Conservation (phyloP, 345 rosid species). For the Lepidium didymum region DNA sequence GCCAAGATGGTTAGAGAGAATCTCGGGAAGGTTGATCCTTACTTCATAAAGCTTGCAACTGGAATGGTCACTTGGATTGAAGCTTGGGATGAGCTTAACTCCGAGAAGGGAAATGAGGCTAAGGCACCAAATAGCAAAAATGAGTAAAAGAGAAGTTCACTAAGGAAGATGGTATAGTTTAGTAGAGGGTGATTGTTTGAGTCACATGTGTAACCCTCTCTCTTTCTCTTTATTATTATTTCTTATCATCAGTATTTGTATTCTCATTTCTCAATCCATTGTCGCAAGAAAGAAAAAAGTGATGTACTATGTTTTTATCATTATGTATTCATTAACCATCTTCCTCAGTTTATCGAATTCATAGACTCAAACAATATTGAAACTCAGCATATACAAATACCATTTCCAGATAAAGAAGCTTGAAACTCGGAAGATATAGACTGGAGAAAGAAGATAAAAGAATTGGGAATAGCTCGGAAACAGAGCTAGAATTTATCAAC, state of each 20-base stretch:
- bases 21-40: slow-evolving; percentile 64
- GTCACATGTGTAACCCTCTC: background rate
- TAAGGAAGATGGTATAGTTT: background rate
- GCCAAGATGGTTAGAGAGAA: slow-evolving; percentile 65
- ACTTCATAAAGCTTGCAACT: slow-evolving; percentile 63
- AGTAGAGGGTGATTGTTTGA: background rate
- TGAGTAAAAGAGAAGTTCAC: background rate
- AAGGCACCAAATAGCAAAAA: background rate
- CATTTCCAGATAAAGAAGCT: background rate
- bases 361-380: background rate
- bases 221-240: background rate
- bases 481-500: slow-evolving; percentile 56
- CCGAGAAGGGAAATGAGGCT: slow-evolving; percentile 2
- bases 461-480: background rate
- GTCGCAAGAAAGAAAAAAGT: background rate
- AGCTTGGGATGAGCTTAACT: slow-evolving; percentile 84
- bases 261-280: background rate
- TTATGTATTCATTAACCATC: background rate
- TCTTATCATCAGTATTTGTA: slow-evolving; percentile 4
- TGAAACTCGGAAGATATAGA: background rate
- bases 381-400: background rate
- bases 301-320: background rate
- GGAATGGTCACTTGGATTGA: slow-evolving; percentile 85
- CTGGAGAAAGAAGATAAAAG: slow-evolving; percentile 6
- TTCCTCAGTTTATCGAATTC: slow-evolving; percentile 2